A percentile compares a stretch with the other conserved stretches of the same genome.
Evolutionary conservation across 208 protist genomes (phyloP).

Genomic region (Leishmania mexicana): DNA sequence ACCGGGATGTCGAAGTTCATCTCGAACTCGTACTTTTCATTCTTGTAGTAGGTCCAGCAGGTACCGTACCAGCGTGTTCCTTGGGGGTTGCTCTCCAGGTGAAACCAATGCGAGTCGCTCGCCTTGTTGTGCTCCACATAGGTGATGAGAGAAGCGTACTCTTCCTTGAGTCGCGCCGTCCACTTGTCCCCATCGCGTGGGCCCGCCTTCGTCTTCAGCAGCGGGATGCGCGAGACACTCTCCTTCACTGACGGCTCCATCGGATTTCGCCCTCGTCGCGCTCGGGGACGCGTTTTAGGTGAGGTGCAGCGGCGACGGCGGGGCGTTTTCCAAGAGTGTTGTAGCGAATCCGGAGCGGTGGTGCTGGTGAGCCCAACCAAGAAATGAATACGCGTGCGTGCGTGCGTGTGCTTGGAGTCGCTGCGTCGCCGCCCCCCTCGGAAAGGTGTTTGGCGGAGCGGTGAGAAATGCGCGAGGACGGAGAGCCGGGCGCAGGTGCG

Average conservation of each 20-base stretch:
- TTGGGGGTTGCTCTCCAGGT: constrained; percentile 93
- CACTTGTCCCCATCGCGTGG: constrained; percentile 96
- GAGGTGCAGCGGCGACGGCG: neutral
- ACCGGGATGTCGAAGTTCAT: constrained; percentile 98
- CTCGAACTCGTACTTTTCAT: constrained; percentile 97
- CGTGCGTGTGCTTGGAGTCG: neutral
- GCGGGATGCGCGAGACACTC: constrained; percentile 94
- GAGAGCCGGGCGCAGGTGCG: neutral
- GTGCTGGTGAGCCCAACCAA: neutral
- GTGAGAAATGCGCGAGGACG: neutral
- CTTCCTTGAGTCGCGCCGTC: constrained; percentile 97
- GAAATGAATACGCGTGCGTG: neutral
- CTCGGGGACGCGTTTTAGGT: neutral
- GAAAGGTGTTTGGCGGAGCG: neutral
- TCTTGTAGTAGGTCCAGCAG: constrained; percentile 97
- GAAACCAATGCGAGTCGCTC: constrained; percentile 97
- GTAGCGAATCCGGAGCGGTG: neutral
- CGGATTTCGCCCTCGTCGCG: neutral
- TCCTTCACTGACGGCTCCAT: constrained; percentile 89
- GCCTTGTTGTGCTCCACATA: constrained; percentile 97
- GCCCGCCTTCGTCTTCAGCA: constrained; percentile 94
- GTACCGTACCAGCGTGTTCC: constrained; percentile 97
- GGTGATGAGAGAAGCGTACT: constrained; percentile 96
- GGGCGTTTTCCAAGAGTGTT: neutral
- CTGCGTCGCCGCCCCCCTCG: neutral